Evolutionary conservation across 2,329 filamentous ascomycete genomes (phyloP).

Genomic region (Macrophomina phaseolina): DNA sequence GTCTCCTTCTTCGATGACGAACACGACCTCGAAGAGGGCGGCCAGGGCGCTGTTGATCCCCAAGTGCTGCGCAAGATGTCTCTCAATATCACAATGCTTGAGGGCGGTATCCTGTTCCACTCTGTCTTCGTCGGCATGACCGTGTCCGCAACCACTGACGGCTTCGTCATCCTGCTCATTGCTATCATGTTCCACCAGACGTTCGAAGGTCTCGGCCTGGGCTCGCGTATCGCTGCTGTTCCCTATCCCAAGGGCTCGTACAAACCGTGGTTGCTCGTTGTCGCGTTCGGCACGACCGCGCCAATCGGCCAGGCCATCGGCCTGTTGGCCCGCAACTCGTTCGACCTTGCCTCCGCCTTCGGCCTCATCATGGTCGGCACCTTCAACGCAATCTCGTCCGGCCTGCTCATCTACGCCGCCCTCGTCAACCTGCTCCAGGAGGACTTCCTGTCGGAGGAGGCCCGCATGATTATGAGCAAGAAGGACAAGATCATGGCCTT

Average conservation of each 20-base stretch:
- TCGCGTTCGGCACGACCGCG: conserved; percentile 74
- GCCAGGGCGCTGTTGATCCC: conserved; percentile 41
- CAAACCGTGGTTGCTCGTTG: conserved; percentile 72
- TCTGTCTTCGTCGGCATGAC: conserved; percentile 78
- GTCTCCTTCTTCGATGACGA: conserved; percentile 45
- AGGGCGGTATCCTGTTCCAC: conserved; percentile 80
- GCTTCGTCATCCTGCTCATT: conserved; percentile 68
- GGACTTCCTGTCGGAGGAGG: conserved; percentile 73
- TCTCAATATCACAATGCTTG: conserved; percentile 58
- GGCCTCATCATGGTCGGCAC: conserved; percentile 83
- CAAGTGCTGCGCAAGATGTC: conserved; percentile 46
- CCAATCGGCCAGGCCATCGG: conserved; percentile 85
- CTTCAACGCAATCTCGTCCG: conserved; percentile 85
- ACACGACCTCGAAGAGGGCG: conserved; percentile 24
- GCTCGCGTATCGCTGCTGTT: conserved; percentile 82
- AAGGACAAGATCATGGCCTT: conserved; percentile 63
- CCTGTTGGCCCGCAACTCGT: conserved; percentile 75
- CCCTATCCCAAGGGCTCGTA: conserved; percentile 49
- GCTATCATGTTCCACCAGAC: conserved; percentile 78
- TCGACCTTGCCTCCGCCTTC: conserved; percentile 77
- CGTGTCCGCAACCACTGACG: conserved; percentile 69
- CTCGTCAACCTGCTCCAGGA: conserved; percentile 84
- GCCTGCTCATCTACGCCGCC: conserved; percentile 79
- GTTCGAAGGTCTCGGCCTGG: conserved; percentile 86
- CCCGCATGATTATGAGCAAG: conserved; percentile 50